Conservation (phyloP, 2,329 filamentous ascomycete genomes). For the Cladorrhinum sp. region DNA sequence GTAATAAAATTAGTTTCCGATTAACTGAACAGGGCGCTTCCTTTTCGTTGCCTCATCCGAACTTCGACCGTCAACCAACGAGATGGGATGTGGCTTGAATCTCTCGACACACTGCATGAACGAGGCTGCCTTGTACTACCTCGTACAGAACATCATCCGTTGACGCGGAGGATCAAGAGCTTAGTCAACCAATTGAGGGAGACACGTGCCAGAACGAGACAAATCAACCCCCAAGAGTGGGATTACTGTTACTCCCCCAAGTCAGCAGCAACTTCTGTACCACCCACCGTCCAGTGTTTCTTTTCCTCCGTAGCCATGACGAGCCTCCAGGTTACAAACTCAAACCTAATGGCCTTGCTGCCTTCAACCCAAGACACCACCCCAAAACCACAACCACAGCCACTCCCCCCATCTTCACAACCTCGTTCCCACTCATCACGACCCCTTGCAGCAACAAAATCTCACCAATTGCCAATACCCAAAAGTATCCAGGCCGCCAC, state of each 20-base stretch:
- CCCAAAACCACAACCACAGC: background rate
- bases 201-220: background rate
- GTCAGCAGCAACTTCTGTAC: too few species aligned
- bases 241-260: background rate
- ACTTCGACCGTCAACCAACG: background rate
- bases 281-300: too few species aligned
- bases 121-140: too few species aligned
- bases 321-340: background rate
- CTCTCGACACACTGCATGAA: background rate
- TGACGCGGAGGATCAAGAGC: background rate
- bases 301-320: background rate
- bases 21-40: background rate
- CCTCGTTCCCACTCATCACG: background rate
- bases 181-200: background rate
- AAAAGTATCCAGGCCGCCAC: constrained; percentile 1
- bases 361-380: background rate
- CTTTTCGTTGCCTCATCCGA: background rate
- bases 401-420: background rate
- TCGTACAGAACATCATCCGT: too few species aligned
- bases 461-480: background rate
- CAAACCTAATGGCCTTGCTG: background rate
- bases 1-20: background rate
- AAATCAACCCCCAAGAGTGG: too few species aligned
- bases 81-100: background rate
- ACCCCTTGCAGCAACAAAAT: background rate